A percentile compares a stretch with the other conserved stretches of the same genome.
Evolutionary conservation across 805 yeast species (phyloP).

Genomic region (Naumovozyma baii): DNA sequence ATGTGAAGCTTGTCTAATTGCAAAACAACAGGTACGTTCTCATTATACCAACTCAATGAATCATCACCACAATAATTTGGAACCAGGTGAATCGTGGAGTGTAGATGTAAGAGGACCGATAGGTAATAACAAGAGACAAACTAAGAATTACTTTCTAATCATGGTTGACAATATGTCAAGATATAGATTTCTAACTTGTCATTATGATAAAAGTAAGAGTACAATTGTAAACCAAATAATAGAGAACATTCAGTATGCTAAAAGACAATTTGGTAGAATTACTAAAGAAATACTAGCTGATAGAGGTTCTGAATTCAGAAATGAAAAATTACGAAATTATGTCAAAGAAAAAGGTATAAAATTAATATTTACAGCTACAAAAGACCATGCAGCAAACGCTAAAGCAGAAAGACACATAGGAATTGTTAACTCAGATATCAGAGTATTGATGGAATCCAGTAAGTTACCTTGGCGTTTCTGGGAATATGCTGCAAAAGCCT

Average conservation of each 20-base stretch:
- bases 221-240: constrained; percentile 1
- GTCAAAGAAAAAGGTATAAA: constrained; percentile 2
- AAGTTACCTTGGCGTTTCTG: constrained; percentile 2
- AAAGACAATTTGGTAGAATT: constrained; percentile 3
- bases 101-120: constrained; percentile 5
- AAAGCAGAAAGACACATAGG: constrained; percentile 7
- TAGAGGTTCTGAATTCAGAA: constrained; percentile 7
- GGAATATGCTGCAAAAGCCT: constrained; percentile 4
- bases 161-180: constrained; percentile 8
- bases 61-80: constrained; percentile 1
- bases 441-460: neutral
- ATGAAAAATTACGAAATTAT: neutral
- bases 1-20: constrained; percentile 2
- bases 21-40: neutral
- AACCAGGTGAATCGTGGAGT: constrained; percentile 6
- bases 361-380: constrained; percentile 1
- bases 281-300: constrained; percentile 5
- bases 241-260: constrained; percentile 1
- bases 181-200: constrained; percentile 2
- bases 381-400: constrained; percentile 7
- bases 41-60: constrained; percentile 6
- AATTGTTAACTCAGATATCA: constrained; percentile 1
- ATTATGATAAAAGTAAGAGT: neutral
- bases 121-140: neutral
- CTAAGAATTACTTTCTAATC: constrained; percentile 1